A percentile compares a stretch with the other conserved stretches of the same genome.
Evolutionary conservation across 1,284 basidiomycete genomes (phyloP).

Genomic region (Rhodotorula sp.): DNA sequence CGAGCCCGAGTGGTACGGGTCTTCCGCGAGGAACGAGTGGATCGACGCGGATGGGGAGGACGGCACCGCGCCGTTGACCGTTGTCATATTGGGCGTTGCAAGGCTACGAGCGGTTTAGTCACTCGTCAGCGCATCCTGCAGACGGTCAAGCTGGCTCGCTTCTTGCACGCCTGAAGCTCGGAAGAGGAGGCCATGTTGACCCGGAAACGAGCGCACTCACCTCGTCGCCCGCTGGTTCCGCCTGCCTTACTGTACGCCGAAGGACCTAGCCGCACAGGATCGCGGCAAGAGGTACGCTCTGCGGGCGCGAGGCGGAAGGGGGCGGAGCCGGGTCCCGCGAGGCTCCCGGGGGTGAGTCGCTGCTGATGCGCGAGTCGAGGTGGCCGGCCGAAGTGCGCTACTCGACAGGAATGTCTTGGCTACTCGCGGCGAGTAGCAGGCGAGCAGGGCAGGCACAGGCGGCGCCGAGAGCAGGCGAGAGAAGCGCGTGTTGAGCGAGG

Average conservation of each 20-base stretch:
- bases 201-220: background rate
- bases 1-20: conserved; percentile 33
- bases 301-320: too few relatives aligned
- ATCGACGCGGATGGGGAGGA: conserved; percentile 29
- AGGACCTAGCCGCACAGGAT: background rate
- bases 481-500: background rate
- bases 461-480: background rate
- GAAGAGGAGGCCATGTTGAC: background rate
- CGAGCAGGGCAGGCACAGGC: too few relatives aligned
- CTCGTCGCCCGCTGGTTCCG: background rate
- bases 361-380: too few relatives aligned
- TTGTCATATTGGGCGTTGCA: background rate
- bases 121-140: background rate
- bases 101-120: background rate
- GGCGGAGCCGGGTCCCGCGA: too few relatives aligned
- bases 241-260: background rate
- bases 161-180: background rate
- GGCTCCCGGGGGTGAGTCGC: too few relatives aligned
- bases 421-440: too few relatives aligned
- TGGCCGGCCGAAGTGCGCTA: too few relatives aligned
- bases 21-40: conserved; percentile 40
- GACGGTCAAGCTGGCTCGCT: too few relatives aligned
- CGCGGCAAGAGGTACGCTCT: too few relatives aligned
- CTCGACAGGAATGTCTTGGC: background rate
- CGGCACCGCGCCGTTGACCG: conserved; percentile 11